phyloP scores from a whole-genome alignment of 495 filamentous ascomycete species.

The Staphylotrichum tortipilum region DNA sequence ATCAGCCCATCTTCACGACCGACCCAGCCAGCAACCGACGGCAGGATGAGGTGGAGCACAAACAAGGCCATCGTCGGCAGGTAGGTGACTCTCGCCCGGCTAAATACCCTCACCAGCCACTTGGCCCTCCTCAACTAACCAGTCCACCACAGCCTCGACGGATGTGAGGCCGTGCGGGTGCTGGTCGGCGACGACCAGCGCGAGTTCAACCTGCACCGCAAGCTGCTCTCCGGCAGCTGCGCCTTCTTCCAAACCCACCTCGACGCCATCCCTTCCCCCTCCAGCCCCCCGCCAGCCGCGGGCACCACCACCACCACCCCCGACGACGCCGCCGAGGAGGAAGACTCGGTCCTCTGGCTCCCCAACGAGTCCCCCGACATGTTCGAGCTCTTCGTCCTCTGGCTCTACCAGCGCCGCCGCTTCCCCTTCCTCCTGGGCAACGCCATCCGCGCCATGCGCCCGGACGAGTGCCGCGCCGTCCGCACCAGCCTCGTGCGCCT shows the following conservation, averaged over 20 bases:
- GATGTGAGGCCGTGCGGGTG: constrained; percentile 30
- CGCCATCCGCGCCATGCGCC: constrained; percentile 22
- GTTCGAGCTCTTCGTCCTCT: constrained; percentile 40
- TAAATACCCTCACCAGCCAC: too few relatives aligned
- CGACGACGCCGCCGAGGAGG: constrained; percentile 9
- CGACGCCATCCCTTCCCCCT: constrained; percentile 19
- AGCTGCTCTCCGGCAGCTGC: constrained; percentile 32
- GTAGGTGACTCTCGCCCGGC: background rate
- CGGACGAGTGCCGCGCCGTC: constrained; percentile 14
- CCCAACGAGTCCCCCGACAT: constrained; percentile 36
- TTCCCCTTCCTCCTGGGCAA: constrained; percentile 33
- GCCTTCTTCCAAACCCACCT: constrained; percentile 35
- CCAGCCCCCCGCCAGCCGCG: too few relatives aligned
- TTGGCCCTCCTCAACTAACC: too few relatives aligned
- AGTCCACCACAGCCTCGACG: constrained; percentile 12
- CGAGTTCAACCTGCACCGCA: constrained; percentile 33
- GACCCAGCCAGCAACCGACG: background rate
- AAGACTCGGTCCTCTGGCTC: constrained; percentile 28
- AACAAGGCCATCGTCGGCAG: constrained; percentile 9
- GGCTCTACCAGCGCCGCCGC: constrained; percentile 31
- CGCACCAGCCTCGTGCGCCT: constrained; percentile 35
- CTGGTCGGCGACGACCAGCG: constrained; percentile 34
- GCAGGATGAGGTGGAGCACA: constrained; percentile 17
- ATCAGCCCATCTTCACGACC: background rate
- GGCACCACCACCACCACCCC: too few relatives aligned